These are phyloP conservation scores for Beauveria pseudobassiana DNA, from an alignment of 2,329 filamentous ascomycete species.

Conservation along the genomic window DNA sequence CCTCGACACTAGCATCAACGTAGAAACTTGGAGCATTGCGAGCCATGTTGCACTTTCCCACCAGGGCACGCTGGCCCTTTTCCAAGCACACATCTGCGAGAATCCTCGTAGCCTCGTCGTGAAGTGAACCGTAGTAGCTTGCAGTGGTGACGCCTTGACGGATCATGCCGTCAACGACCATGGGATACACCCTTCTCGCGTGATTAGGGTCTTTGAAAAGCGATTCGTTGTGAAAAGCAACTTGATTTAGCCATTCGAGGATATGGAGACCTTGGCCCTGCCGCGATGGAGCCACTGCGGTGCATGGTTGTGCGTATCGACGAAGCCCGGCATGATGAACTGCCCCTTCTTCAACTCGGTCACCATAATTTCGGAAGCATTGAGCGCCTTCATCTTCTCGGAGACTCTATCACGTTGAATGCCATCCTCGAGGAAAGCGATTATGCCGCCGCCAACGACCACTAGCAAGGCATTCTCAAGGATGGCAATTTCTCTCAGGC, in stretches of 20 bases:
- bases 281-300: slow-evolving; percentile 45
- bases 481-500: slow-evolving; percentile 26
- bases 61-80: slow-evolving; percentile 50
- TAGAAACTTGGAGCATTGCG: slow-evolving; percentile 49
- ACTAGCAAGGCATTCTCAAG: slow-evolving; percentile 31
- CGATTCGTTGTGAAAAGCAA: slow-evolving; percentile 59
- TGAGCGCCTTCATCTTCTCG: slow-evolving; percentile 9
- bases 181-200: slow-evolving; percentile 42
- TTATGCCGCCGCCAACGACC: slow-evolving; percentile 18
- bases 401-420: slow-evolving; percentile 13
- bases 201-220: slow-evolving; percentile 48
- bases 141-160: slow-evolving; percentile 56
- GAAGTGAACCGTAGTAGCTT: slow-evolving; percentile 51
- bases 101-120: slow-evolving; percentile 48
- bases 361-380: slow-evolving; percentile 11
- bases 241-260: slow-evolving; percentile 55
- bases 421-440: slow-evolving; percentile 18
- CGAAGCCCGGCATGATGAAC: slow-evolving; percentile 52
- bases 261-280: slow-evolving; percentile 45
- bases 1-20: slow-evolving; percentile 36
- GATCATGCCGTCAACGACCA: slow-evolving; percentile 50
- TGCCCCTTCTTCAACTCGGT: slow-evolving; percentile 30
- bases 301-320: slow-evolving; percentile 64
- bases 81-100: slow-evolving; percentile 46
- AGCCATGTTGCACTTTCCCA: slow-evolving; percentile 58